Conservation (phyloP, 331 rosid genomes). For the Malus hybrid region DNA sequence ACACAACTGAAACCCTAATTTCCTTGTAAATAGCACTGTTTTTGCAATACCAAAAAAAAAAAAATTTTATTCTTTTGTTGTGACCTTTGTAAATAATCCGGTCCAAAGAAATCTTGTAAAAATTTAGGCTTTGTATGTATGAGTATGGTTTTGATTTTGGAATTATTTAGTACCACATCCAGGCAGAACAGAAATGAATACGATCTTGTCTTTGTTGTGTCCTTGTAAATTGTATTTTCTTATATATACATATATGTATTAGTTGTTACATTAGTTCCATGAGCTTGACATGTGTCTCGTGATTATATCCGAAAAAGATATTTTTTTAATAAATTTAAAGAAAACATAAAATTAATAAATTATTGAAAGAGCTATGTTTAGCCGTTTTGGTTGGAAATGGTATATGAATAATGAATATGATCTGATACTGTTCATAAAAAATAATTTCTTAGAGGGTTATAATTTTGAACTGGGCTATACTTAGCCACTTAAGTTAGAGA, state of each 20-base stretch:
- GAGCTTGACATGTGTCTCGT: too few relatives aligned
- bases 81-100: background rate
- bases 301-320: too few relatives aligned
- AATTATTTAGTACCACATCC: background rate
- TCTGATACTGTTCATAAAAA: too few relatives aligned
- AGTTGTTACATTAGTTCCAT: background rate
- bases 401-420: too few relatives aligned
- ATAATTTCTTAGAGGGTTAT: too few relatives aligned
- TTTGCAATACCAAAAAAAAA: too few relatives aligned
- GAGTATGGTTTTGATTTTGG: background rate
- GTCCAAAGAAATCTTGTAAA: background rate
- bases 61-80: background rate
- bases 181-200: background rate
- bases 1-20: slow-evolving; percentile 13
- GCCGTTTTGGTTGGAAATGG: rapidly evolving
- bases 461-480: too few relatives aligned
- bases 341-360: too few relatives aligned
- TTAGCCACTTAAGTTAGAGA: too few relatives aligned
- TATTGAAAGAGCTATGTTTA: too few relatives aligned
- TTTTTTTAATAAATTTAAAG: too few relatives aligned
- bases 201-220: background rate
- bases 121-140: background rate
- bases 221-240: background rate
- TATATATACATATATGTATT: background rate
- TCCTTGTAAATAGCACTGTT: background rate